These are phyloP conservation scores for Acmispon strigosus DNA, from an alignment of 306 rosid genomes.

Conservation along the genomic window DNA sequence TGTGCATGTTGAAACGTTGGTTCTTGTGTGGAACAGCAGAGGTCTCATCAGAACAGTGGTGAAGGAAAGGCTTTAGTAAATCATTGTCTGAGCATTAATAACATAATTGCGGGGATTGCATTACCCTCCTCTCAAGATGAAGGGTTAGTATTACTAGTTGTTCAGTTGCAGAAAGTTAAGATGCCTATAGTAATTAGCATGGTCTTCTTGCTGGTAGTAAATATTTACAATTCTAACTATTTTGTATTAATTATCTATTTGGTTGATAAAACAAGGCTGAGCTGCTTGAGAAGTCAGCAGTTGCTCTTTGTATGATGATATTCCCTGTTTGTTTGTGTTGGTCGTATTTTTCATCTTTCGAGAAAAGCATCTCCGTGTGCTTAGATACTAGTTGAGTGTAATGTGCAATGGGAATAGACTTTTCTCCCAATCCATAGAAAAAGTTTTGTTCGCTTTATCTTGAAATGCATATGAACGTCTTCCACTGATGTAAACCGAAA, in stretches of 20 bases:
- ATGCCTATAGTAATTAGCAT: background rate
- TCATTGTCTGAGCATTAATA: background rate
- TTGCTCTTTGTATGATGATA: too few relatives aligned
- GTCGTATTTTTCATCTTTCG: too few relatives aligned
- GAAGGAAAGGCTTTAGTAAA: constrained; percentile 53
- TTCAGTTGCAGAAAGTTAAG: background rate
- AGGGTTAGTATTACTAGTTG: background rate
- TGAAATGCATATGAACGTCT: too few relatives aligned
- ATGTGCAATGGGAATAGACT: too few relatives aligned
- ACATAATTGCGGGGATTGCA: background rate
- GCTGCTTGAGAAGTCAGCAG: too few relatives aligned
- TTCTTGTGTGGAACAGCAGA: constrained; percentile 54
- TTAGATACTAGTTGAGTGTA: too few relatives aligned
- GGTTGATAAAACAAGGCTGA: too few relatives aligned
- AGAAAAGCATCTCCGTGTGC: too few relatives aligned
- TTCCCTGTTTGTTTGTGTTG: too few relatives aligned
- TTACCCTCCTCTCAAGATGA: background rate
- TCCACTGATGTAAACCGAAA: too few relatives aligned
- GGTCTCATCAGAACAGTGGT: constrained; percentile 44
- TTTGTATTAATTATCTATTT: background rate
- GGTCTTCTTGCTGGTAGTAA: background rate
- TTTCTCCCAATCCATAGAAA: too few relatives aligned
- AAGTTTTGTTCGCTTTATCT: too few relatives aligned
- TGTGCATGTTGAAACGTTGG: constrained; percentile 62
- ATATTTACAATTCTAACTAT: background rate